These are phyloP conservation scores for Tetrahymena malaccensis DNA, from an alignment of 73 alveolate genomes.

Conservation along the genomic window DNA sequence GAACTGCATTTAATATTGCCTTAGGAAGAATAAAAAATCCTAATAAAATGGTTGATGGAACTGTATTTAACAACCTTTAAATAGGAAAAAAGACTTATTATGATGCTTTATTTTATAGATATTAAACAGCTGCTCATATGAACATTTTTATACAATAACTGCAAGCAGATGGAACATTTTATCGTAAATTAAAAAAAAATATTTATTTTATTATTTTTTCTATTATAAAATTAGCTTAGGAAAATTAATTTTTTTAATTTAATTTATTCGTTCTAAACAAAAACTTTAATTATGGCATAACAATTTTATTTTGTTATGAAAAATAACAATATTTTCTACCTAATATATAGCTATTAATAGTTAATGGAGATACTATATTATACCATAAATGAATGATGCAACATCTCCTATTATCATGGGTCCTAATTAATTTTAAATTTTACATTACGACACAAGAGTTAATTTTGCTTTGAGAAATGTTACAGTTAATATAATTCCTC, in stretches of 20 bases:
- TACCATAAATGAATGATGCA: background rate
- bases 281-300: too few relatives aligned
- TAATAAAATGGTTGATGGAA: background rate
- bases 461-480: background rate
- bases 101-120: background rate
- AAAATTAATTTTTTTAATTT: background rate
- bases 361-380: background rate
- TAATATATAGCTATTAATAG: background rate
- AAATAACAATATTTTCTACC: background rate
- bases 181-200: background rate
- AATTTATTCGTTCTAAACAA: too few relatives aligned
- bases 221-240: too few relatives aligned
- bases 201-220: background rate
- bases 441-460: background rate
- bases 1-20: background rate
- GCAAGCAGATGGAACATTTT: background rate
- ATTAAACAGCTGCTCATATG: background rate
- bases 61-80: background rate
- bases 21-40: background rate
- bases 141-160: background rate
- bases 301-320: background rate
- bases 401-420: background rate
- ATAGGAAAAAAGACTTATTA: background rate
- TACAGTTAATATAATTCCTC: background rate
- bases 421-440: background rate